A percentile compares a stretch with the other conserved stretches of the same genome.
phyloP scores from a whole-genome alignment of 495 filamentous ascomycete genomes.

The Xanthoparmelia taractica region DNA sequence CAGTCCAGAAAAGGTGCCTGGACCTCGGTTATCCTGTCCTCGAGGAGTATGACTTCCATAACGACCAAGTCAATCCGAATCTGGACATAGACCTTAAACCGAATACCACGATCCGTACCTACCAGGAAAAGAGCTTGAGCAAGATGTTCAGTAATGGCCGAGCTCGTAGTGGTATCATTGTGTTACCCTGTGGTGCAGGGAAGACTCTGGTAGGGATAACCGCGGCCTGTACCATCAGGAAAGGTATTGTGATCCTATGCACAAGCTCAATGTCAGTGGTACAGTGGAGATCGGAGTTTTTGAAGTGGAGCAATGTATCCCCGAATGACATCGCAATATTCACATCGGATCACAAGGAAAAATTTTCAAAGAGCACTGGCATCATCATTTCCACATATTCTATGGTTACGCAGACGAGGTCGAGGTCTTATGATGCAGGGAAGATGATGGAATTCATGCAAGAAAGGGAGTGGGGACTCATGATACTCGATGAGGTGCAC shows the following conservation, averaged over 20 bases:
- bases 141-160: slow-evolving; percentile 99
- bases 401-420: slow-evolving; percentile 87
- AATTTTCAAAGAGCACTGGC: slow-evolving; percentile 81
- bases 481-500: slow-evolving; percentile 98
- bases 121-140: slow-evolving; percentile 93
- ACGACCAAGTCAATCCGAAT: slow-evolving; percentile 80
- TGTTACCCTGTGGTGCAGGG: slow-evolving; percentile 91
- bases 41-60: slow-evolving; percentile 97
- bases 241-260: slow-evolving; percentile 88
- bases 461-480: slow-evolving; percentile 91
- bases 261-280: slow-evolving; percentile 97
- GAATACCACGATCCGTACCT: slow-evolving; percentile 70
- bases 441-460: slow-evolving; percentile 98
- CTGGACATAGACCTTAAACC: slow-evolving; percentile 87
- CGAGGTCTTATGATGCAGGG: slow-evolving; percentile 81
- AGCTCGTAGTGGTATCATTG: slow-evolving; percentile 95
- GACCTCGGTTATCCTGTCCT: slow-evolving; percentile 79
- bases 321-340: slow-evolving; percentile 90
- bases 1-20: slow-evolving; percentile 82
- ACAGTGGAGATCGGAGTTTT: slow-evolving; percentile 92
- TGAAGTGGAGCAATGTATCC: slow-evolving; percentile 97
- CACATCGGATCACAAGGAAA: slow-evolving; percentile 87
- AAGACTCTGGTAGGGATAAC: slow-evolving; percentile 98
- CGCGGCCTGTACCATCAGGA: slow-evolving; percentile 94
- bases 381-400: slow-evolving; percentile 97